Evolutionary conservation across 2,329 filamentous ascomycete species (phyloP), one percentile per base, ranked within the genome.

Genomic region (Hypoxylon sp.): DNA sequence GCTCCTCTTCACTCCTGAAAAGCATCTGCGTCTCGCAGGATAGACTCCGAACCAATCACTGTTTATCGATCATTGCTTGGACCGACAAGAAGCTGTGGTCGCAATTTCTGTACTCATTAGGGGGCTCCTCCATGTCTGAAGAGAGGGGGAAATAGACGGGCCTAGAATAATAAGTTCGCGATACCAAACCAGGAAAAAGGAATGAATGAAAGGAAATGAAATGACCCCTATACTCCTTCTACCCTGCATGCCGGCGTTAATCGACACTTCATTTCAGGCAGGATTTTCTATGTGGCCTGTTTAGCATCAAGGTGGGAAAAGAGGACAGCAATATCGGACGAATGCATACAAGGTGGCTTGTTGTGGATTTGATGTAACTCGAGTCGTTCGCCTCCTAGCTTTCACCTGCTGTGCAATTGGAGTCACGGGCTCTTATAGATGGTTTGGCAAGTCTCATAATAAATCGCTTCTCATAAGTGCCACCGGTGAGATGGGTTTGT

Each of bases 161-260:
- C 54, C 39, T 64, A 64, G 62, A 67, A 17, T 48, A 60, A 39
- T 29, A 42, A 61, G 47, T 55, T 62, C 58, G 51, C 31, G 58
- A 61, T 59, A 69, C 42, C 58, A 60, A 46, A 53, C 42, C 42
- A 61, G 63, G 56, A 62, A 63, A 62, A 64, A 55, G 57, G 51
- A 52, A 62, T 53, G 58, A 61, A 59, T 57, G 53, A 58, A 61
- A 58, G 53, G 51, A 52, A 58, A 66, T 48, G 51, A 62, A 62
- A 64, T 60, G 60, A 60, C 47, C 51, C 52, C 27, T 64, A 55
- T 64, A 61, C 58, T 62, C 63, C 42, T 60, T 58, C 62, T 58
- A 67, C 60, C 64, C 65, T 71, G 68, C 71, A 71, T 72, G 68
- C 64, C 62, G 71, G 71, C 67, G 71, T 72, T 71, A 68, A 61